Percentiles rank a stretch among this genome's conserved stretches.
Evolutionary conservation across 75 land plant genomes (phyloP).

Genomic region (Ceratopteris richardii): DNA sequence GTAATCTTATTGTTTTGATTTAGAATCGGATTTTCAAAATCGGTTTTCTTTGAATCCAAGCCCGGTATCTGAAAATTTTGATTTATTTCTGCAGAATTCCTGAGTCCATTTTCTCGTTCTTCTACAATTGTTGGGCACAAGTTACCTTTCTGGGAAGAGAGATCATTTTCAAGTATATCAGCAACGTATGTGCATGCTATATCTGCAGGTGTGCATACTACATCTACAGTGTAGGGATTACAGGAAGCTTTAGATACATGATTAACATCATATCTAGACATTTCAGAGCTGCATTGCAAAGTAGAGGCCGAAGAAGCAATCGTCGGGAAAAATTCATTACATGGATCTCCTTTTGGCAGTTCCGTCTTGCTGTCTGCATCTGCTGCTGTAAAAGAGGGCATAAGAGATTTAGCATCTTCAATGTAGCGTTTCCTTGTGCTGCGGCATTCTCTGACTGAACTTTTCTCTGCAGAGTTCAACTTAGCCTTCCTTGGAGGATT

Average conservation of each 20-base stretch:
- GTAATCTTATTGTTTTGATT: no score
- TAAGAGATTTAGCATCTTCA: not conserved
- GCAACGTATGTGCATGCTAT: not conserved
- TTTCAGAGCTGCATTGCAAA: no score
- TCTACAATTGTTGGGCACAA: no score
- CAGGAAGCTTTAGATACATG: no score
- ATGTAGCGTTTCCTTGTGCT: not conserved
- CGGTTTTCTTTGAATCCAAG: no score
- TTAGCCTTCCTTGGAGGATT: conserved; percentile 25
- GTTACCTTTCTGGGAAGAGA: not conserved
- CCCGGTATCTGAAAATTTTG: not conserved
- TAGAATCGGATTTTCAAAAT: no score
- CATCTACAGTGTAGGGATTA: no score
- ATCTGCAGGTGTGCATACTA: no score
- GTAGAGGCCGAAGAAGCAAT: no score
- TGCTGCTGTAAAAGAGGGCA: not conserved
- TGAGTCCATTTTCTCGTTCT: no score
- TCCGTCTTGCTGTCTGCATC: not conserved
- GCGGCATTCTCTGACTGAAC: not conserved
- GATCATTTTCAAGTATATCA: not conserved
- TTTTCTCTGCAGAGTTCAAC: not conserved
- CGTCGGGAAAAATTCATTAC: not conserved
- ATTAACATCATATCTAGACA: no score
- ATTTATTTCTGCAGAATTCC: not conserved
- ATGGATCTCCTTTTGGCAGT: not conserved